A percentile compares a stretch with the other conserved stretches of the same genome.
Evolutionary conservation across 164 flowering plant species (phyloP).

Genomic region (Euptelea pleiosperma): DNA sequence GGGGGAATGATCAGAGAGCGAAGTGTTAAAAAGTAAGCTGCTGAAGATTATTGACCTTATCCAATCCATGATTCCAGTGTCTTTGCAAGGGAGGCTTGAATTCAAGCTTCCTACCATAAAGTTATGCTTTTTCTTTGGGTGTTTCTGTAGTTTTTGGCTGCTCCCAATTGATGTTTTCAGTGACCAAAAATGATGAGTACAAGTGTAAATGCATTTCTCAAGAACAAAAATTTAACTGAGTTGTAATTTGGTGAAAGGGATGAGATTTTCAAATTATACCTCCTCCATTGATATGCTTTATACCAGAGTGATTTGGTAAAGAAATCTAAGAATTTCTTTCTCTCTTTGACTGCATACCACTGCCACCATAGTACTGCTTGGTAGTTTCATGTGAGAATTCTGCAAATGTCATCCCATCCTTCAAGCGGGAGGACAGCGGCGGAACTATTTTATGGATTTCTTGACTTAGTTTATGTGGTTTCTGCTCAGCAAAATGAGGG

Average conservation of each 20-base stretch:
- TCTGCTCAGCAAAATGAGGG: conserved; percentile 7
- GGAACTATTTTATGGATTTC: conserved; percentile 60
- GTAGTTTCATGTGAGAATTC: conserved; percentile 83
- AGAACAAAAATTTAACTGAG: conserved; percentile 7
- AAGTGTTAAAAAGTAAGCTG: background rate
- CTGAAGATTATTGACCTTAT: background rate
- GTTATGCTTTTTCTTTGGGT: conserved; percentile 6
- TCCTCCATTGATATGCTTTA: background rate
- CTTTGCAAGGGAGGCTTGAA: background rate
- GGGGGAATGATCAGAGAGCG: background rate
- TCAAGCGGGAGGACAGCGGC: conserved; percentile 62
- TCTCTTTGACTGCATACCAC: conserved; percentile 74
- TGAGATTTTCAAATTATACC: background rate
- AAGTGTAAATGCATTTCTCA: conserved; percentile 6
- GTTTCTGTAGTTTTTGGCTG: background rate
- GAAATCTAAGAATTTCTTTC: conserved; percentile 8
- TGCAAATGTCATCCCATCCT: conserved; percentile 92
- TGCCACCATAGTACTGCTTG: conserved; percentile 80
- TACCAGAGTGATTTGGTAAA: background rate
- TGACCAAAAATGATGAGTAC: conserved; percentile 1
- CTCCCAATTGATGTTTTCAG: background rate
- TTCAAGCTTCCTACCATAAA: conserved; percentile 11
- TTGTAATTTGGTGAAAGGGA: conserved; percentile 1
- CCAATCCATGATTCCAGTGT: background rate
- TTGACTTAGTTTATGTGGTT: conserved; percentile 14